A percentile compares a stretch with the other conserved stretches of the same genome.
Conservation (phyloP, 345 rosid genomes). For the Ricinus communis region DNA sequence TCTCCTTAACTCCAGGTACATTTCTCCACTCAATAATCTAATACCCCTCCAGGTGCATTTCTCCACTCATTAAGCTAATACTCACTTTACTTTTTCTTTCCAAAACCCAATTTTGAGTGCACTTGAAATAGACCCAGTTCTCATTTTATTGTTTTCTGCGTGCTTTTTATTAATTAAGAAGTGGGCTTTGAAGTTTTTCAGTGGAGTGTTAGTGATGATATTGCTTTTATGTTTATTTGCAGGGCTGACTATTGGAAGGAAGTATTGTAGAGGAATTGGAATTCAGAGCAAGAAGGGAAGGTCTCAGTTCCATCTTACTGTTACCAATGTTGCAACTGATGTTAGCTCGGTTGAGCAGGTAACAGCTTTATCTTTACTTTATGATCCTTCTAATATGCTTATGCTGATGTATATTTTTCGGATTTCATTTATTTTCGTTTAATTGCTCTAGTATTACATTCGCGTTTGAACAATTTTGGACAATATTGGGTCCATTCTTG, state of each 20-base stretch:
- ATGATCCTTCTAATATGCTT: neutral
- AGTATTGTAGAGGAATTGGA: conserved; percentile 43
- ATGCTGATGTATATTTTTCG: neutral
- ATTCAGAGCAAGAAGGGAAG: conserved; percentile 52
- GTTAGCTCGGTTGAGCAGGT: conserved; percentile 74
- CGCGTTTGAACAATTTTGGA: neutral
- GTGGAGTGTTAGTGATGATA: neutral
- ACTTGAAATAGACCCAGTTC: conserved; percentile 18
- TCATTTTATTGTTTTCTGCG: neutral
- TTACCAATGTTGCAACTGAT: conserved; percentile 73
- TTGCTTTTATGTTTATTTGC: conserved; percentile 7
- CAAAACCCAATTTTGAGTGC: neutral
- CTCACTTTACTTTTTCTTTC: conserved; percentile 1
- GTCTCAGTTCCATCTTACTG: conserved; percentile 51
- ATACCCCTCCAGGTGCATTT: conserved; percentile 36
- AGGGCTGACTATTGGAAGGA: conserved; percentile 56
- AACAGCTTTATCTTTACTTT: neutral
- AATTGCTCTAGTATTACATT: too few species aligned
- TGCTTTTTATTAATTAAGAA: neutral
- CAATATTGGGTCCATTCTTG: neutral
- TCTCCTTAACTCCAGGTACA: conserved; percentile 40
- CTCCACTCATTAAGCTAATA: conserved; percentile 2
- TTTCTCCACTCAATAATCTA: conserved; percentile 15
- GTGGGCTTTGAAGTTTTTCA: too few species aligned
- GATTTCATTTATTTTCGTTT: neutral